Evolutionary conservation across 2,329 filamentous ascomycete genomes (phyloP), one percentile per base, ranked within the genome.

Genomic region (Cercospora zeae-maydis): DNA sequence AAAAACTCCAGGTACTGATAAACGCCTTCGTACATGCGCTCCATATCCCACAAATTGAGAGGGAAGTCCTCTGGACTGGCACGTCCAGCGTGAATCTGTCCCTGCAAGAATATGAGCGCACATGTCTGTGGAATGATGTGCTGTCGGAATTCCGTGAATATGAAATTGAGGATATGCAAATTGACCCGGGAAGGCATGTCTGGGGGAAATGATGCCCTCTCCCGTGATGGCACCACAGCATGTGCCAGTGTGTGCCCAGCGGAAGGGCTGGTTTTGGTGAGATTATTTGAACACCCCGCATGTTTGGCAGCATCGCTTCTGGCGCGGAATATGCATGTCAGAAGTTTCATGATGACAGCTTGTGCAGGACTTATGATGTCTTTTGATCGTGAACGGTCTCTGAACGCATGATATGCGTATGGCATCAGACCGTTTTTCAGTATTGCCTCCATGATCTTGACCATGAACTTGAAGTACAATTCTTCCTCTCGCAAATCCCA

Each of bases 301-400:
- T 63, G 65, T 61, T 73, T 76, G 37, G 72, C 74, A 16, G 78
- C 76, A 61, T 77, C 77, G n/a, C 76, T 73, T 79, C 82, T 76
- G 24, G 85, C 83, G 45, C 92, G 87, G 77, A 96, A 95, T 76
- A 96, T 93, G 75, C 93, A 91, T 36, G 91, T 96, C 65, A 97
- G 84, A 7, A 97, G 86, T 65, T 96, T 92, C 71, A 98, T 86
- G 33, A 98, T 88, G 24, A 97, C 92, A 0, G 93, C 95, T 77
- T 98, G 93, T 1, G 93, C 93, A 0, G 93, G 93, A 10, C 92
- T 96, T 58, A 97, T 96, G 65, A 97, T 96, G 73, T 97, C 93
- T 76, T 97, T 97, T 9, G 91, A 89, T 34, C 72, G 61, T n/a
- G 67, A 79, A 73, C 69, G 67, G 42, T 96, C 96, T 53, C 92